phyloP scores from a whole-genome alignment of 768 basidiomycete genomes.

The Steccherinum ochraceum region DNA sequence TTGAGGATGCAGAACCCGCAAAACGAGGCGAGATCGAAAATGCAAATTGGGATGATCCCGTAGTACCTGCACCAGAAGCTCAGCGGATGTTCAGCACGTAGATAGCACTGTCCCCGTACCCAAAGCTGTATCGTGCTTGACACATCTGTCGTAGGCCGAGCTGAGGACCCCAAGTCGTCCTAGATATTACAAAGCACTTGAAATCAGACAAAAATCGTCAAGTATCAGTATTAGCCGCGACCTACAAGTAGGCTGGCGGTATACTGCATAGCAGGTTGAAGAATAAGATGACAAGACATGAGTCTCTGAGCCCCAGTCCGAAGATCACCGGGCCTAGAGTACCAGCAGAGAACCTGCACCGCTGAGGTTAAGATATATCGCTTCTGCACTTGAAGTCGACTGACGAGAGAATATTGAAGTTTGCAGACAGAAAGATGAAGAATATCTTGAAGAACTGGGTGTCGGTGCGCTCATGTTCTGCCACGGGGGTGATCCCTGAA shows the following conservation, averaged over 20 bases:
- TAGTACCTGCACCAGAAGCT: conserved; percentile 44
- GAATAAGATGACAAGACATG: conserved; percentile 39
- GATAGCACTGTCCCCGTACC: conserved; percentile 23
- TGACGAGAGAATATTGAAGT: conserved; percentile 35
- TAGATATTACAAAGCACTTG: conserved; percentile 12
- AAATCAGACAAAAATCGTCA: background rate
- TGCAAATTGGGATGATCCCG: conserved; percentile 41
- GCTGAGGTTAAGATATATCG: background rate
- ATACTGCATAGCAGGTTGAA: conserved; percentile 38
- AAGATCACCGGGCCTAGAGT: conserved; percentile 39
- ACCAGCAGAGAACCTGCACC: conserved; percentile 38
- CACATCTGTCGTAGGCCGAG: conserved; percentile 82
- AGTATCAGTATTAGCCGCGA: background rate
- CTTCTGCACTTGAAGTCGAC: background rate
- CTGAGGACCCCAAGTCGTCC: conserved; percentile 71
- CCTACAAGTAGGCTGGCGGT: conserved; percentile 39
- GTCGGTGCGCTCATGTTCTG: conserved; percentile 27
- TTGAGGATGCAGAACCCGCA: conserved; percentile 54
- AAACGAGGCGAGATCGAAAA: conserved; percentile 44
- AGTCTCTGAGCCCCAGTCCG: conserved; percentile 37
- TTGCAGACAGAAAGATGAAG: conserved; percentile 35
- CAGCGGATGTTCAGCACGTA: too few species aligned
- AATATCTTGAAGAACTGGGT: conserved; percentile 34
- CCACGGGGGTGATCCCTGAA: conserved; percentile 30
- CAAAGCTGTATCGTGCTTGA: conserved; percentile 55